Evolutionary conservation across 768 basidiomycete genomes (phyloP), one percentile per base, ranked within the genome.

Genomic region (Kwoniella bestiolae): DNA sequence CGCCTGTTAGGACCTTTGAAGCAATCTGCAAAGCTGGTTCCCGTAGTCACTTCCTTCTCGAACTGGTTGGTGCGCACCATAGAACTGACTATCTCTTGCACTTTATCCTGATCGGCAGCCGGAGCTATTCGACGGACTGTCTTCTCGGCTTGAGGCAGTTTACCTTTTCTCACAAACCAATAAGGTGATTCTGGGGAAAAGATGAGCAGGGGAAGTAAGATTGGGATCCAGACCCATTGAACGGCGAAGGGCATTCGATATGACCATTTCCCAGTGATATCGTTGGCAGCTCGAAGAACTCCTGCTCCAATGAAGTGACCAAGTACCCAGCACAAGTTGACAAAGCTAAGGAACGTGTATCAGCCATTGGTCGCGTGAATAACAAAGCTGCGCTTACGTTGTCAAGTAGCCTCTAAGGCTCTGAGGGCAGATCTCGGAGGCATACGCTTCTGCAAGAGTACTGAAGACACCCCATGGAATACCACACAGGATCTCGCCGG

Each of bases 311-410:
- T 66, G 53, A 77, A 61, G 50, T 79, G 77, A 11, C 77, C 77
- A 26, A 79, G 65, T 12, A 74, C 77, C 77, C 77, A 78, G 49
- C 73, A 74, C 3, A 73, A 65, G 62, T 78, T 78, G 66, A 78
- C 72, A 29, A 68, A 76, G 34, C 51, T 60, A 35, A 16, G 5
- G 8, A 14, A 56, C 11, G 18, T 35, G 74, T 75, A 76, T 60
- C 76, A 79, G 38, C 38, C 38, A 5, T 3, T 41, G 38, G 18
- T 9, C 12, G 3, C 38, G 18, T 41, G 18, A 5, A 73, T 65
- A 51, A 73, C 65, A 55, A 76, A 73, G 28, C 49, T 60, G 55
- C 12, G 18, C 58, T 47, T 14, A 60, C 58, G 67, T 72, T 25
- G 76, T 75, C 8, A 78, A 67, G 59, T 78, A 75, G 1, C 66